Conservation (phyloP, 2,329 filamentous ascomycete species). For the Fusarium udum region DNA sequence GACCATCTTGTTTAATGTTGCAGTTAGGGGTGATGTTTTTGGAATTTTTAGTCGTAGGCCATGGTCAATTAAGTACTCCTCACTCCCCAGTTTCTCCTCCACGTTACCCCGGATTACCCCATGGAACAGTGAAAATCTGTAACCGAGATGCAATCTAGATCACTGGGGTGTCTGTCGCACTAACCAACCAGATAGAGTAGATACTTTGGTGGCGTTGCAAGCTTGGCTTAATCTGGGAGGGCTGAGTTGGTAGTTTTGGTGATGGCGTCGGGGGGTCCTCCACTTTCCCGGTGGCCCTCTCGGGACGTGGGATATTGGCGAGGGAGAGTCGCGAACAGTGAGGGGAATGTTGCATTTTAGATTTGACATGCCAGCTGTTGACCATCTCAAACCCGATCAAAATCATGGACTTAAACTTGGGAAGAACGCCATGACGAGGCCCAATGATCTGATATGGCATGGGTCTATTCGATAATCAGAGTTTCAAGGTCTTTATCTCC, state of each 20-base stretch:
- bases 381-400: fast-evolving
- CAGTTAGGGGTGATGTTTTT: not conserved
- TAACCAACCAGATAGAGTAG: not conserved
- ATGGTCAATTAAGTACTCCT: conserved; percentile 10
- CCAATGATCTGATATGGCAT: not conserved
- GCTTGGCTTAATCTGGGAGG: not conserved
- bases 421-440: fast-evolving
- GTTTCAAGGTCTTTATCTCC: not conserved
- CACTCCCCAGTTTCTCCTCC: not conserved
- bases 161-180: too few relatives aligned
- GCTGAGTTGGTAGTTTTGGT: not conserved
- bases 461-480: too few relatives aligned
- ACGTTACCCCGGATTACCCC: conserved; percentile 27
- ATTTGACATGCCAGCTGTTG: not conserved
- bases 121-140: not conserved
- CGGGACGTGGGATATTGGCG: not conserved
- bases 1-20: not conserved
- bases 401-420: not conserved
- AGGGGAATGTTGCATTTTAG: not conserved
- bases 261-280: not conserved
- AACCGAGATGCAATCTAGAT: not conserved
- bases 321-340: not conserved
- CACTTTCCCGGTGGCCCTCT: conserved; percentile 25
- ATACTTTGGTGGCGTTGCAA: not conserved
- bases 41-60: not conserved